A percentile compares a stretch with the other conserved stretches of the same genome.
Evolutionary conservation across 2,329 filamentous ascomycete species (phyloP).

Genomic region (Botryosphaeria agaves): DNA sequence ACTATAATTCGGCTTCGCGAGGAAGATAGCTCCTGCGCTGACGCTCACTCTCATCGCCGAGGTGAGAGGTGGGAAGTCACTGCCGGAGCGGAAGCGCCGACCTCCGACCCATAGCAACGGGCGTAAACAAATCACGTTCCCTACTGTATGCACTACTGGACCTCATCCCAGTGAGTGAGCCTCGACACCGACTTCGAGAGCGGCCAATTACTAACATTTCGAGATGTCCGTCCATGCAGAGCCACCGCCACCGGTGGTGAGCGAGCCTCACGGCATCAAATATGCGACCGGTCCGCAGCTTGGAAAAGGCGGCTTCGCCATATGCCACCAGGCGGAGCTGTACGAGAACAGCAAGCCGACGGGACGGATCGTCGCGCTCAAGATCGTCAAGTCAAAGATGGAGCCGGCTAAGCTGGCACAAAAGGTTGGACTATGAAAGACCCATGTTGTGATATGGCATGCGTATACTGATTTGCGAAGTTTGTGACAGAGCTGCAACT

Average conservation of each 20-base stretch:
- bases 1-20: too few relatives aligned
- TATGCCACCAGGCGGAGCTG: slow-evolving; percentile 58
- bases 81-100: too few relatives aligned
- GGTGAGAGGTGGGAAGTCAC: too few relatives aligned
- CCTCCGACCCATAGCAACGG: too few relatives aligned
- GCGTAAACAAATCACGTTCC: too few relatives aligned
- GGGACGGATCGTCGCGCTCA: slow-evolving; percentile 54
- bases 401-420: slow-evolving; percentile 63
- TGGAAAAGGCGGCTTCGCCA: slow-evolving; percentile 68
- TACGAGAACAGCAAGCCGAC: slow-evolving; percentile 36
- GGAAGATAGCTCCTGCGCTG: too few relatives aligned
- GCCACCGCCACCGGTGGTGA: slow-evolving; percentile 37
- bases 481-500: slow-evolving; percentile 81
- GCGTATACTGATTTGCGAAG: slow-evolving; percentile 17
- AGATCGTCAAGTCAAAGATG: slow-evolving; percentile 74
- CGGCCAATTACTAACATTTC: not conserved
- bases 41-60: too few relatives aligned
- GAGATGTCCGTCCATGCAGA: slow-evolving; percentile 29
- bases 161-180: too few relatives aligned
- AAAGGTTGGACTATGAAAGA: slow-evolving; percentile 38
- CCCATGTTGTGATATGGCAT: not conserved
- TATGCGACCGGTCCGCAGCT: slow-evolving; percentile 60
- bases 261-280: slow-evolving; percentile 51
- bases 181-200: not conserved
- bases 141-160: too few relatives aligned